A percentile compares a stretch with the other conserved stretches of the same genome.
These are phyloP conservation scores for Melanomma pulvis-pyrius DNA, from an alignment of 495 filamentous ascomycete genomes.

Conservation along the genomic window DNA sequence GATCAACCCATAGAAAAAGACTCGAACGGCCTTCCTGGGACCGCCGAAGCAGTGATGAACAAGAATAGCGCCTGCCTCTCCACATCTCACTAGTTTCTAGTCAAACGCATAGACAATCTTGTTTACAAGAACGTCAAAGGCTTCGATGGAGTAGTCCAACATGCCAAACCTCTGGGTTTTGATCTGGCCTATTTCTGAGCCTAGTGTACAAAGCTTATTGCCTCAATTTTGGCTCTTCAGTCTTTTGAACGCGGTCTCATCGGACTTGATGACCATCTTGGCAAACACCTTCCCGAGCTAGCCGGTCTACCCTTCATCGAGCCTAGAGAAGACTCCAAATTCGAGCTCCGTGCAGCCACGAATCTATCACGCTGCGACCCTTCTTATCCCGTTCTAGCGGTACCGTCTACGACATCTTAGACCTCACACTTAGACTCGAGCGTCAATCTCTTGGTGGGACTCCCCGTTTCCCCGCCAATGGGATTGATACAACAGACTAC, in stretches of 20 bases:
- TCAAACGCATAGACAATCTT: conserved; percentile 30
- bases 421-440: conserved; percentile 34
- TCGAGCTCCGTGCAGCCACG: conserved; percentile 1
- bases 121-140: conserved; percentile 35
- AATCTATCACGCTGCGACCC: conserved; percentile 33
- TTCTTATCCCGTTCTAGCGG: conserved; percentile 58
- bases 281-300: conserved; percentile 40
- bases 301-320: conserved; percentile 32
- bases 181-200: conserved; percentile 39
- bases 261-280: conserved; percentile 41
- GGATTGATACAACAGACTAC: conserved; percentile 39
- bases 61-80: conserved; percentile 3
- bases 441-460: conserved; percentile 19
- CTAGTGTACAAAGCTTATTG: conserved; percentile 44
- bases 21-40: conserved; percentile 17
- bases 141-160: conserved; percentile 12
- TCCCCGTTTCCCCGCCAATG: conserved; percentile 2
- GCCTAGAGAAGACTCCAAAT: background rate
- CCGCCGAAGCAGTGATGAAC: conserved; percentile 18
- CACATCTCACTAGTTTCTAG: background rate
- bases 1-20: conserved; percentile 8
- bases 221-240: conserved; percentile 42
- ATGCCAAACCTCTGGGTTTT: conserved; percentile 30
- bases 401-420: conserved; percentile 49
- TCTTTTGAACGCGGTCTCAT: conserved; percentile 42